Percentiles rank a stretch among this genome's conserved stretches.
phyloP scores from a whole-genome alignment of 1,139 yeast genomes.

The Magnusiomyces sp. region DNA sequence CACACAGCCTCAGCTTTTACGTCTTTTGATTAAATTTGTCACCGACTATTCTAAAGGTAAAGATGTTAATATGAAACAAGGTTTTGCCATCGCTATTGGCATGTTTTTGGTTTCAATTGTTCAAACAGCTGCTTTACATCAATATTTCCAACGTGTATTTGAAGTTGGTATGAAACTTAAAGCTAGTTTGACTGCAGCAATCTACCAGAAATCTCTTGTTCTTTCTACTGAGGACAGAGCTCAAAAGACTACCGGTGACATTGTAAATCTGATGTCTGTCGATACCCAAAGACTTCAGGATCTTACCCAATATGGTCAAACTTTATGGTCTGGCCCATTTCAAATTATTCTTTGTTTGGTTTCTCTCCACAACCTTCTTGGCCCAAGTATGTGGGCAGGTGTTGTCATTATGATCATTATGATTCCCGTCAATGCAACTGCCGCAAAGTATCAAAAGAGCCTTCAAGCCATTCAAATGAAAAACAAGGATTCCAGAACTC shows the following conservation, averaged over 20 bases:
- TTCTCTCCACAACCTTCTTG: conserved; percentile 68
- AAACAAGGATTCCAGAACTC: conserved; percentile 59
- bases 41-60: conserved; percentile 48
- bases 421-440: conserved; percentile 73
- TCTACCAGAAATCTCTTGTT: conserved; percentile 71
- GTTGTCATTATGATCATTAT: conserved; percentile 72
- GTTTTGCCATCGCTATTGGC: conserved; percentile 69
- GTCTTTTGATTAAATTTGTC: conserved; percentile 70
- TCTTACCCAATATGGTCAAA: conserved; percentile 74
- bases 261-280: conserved; percentile 93
- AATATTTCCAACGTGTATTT: conserved; percentile 82
- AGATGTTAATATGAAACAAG: conserved; percentile 50
- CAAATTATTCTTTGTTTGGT: conserved; percentile 74
- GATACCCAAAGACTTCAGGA: conserved; percentile 94
- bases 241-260: conserved; percentile 78
- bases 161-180: conserved; percentile 87
- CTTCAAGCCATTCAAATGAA: conserved; percentile 72
- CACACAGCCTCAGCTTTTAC: conserved; percentile 79
- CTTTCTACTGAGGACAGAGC: conserved; percentile 80
- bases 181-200: conserved; percentile 63
- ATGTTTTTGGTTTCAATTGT: conserved; percentile 79
- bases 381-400: conserved; percentile 97
- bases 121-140: conserved; percentile 84
- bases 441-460: conserved; percentile 65
- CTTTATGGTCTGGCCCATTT: conserved; percentile 95